phyloP scores from a whole-genome alignment of 1,284 basidiomycete genomes.

The Heliocybe sulcata region DNA sequence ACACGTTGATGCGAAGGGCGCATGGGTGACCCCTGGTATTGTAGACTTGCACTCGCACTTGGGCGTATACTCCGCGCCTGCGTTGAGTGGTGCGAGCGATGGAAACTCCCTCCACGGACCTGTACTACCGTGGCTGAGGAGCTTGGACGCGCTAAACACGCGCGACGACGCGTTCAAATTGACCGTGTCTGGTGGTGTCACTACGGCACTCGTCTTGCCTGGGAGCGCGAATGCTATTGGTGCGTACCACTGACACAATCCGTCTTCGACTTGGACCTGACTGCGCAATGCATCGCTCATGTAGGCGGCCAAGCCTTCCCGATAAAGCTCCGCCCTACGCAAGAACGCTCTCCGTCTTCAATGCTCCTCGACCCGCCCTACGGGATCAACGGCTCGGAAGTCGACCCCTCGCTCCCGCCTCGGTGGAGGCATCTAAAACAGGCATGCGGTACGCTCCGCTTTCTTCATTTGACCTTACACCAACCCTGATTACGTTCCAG shows the following conservation, averaged over 20 bases:
- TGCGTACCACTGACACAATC: no score
- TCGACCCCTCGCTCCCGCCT: constrained; percentile 20
- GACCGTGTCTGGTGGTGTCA: constrained; percentile 30
- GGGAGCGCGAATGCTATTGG: constrained; percentile 31
- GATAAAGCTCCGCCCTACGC: constrained; percentile 27
- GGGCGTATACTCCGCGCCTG: constrained; percentile 31
- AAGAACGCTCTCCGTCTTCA: constrained; percentile 18
- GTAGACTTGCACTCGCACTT: constrained; percentile 45
- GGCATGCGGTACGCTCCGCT: neutral
- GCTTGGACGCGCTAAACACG: constrained; percentile 31
- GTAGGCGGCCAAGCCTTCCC: constrained; percentile 29
- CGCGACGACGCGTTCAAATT: constrained; percentile 25
- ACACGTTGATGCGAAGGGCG: constrained; percentile 49
- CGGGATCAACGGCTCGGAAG: constrained; percentile 25
- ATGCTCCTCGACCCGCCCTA: constrained; percentile 39
- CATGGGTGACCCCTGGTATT: constrained; percentile 64
- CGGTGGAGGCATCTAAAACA: constrained; percentile 37
- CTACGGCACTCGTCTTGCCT: constrained; percentile 29
- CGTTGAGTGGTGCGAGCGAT: constrained; percentile 23
- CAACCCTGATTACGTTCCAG: neutral
- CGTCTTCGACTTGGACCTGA: no score
- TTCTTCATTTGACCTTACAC: neutral
- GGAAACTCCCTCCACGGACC: constrained; percentile 20
- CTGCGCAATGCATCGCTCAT: neutral
- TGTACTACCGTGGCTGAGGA: constrained; percentile 29